Conservation (phyloP, 2,329 filamentous ascomycete species). For the Beauveria brongniartii region DNA sequence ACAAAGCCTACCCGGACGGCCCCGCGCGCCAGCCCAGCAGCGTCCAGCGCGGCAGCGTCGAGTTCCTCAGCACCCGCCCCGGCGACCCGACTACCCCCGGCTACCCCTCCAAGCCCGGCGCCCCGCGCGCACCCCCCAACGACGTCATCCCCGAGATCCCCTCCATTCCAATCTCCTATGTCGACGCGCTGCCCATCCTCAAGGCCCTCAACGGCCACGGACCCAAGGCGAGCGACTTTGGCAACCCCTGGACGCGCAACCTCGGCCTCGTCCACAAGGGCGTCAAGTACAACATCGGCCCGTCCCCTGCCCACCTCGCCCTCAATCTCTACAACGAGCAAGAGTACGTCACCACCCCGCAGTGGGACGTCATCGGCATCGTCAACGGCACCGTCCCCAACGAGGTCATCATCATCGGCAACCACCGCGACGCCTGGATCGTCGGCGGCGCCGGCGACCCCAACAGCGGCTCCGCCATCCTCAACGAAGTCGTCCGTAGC, state of each 20-base stretch:
- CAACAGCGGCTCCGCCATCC: conserved; percentile 69
- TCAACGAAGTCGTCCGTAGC: conserved; percentile 71
- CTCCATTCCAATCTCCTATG: conserved; percentile 83
- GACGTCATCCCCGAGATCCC: conserved; percentile 74
- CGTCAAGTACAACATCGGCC: conserved; percentile 78
- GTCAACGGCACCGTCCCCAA: conserved; percentile 81
- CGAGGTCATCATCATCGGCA: conserved; percentile 85
- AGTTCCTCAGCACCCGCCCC: conserved; percentile 64
- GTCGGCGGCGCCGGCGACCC: conserved; percentile 77
- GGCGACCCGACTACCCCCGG: conserved; percentile 88
- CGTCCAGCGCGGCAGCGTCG: conserved; percentile 80
- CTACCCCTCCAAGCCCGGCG: conserved; percentile 88
- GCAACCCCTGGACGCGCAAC: conserved; percentile 60
- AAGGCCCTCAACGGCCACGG: conserved; percentile 85
- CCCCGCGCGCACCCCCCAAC: conserved; percentile 62
- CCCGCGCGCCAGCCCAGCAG: conserved; percentile 81
- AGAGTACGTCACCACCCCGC: conserved; percentile 69
- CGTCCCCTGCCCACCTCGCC: conserved; percentile 62
- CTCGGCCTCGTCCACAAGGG: conserved; percentile 71
- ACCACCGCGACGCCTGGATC: conserved; percentile 87
- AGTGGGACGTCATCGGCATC: conserved; percentile 88
- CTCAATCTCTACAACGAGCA: conserved; percentile 73
- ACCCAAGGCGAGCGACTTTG: conserved; percentile 66
- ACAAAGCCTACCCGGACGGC: conserved; percentile 72
- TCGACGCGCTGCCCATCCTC: conserved; percentile 79